phyloP scores from a whole-genome alignment of 202 grass and related monocot species.

The Alloteropsis angusta region DNA sequence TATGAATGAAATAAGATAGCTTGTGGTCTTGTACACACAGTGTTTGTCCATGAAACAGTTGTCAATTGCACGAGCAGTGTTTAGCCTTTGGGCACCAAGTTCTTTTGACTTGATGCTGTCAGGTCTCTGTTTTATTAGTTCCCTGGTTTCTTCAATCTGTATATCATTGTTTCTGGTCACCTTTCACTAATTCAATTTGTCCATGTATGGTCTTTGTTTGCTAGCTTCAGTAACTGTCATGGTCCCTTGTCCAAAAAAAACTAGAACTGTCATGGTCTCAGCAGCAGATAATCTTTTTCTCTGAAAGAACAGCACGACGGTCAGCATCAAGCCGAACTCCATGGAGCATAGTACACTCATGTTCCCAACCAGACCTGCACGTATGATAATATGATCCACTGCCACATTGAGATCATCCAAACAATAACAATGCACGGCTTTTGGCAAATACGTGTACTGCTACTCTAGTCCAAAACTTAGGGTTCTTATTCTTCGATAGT shows the following conservation, averaged over 20 bases:
- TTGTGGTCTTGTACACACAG: neutral
- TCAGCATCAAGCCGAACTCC: neutral
- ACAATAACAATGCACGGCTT: too few relatives aligned
- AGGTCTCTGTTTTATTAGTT: neutral
- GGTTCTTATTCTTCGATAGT: too few relatives aligned
- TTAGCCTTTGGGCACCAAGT: neutral
- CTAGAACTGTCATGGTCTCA: neutral
- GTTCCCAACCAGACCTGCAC: too few relatives aligned
- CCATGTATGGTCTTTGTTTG: neutral
- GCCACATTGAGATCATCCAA: too few relatives aligned
- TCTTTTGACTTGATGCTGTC: neutral
- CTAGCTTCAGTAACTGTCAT: neutral
- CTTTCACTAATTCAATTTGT: neutral
- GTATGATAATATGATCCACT: too few relatives aligned
- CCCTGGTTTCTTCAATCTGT: neutral
- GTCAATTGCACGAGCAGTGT: neutral
- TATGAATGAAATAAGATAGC: neutral
- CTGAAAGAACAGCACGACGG: neutral
- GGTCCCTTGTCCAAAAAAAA: too few relatives aligned
- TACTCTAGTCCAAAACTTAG: too few relatives aligned
- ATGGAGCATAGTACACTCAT: neutral
- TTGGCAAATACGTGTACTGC: too few relatives aligned
- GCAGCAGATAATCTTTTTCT: neutral
- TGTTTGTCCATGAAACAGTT: neutral
- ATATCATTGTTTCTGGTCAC: neutral